phyloP scores from a whole-genome alignment of 768 basidiomycete species.

The Boletus pseudo-olivaceus region DNA sequence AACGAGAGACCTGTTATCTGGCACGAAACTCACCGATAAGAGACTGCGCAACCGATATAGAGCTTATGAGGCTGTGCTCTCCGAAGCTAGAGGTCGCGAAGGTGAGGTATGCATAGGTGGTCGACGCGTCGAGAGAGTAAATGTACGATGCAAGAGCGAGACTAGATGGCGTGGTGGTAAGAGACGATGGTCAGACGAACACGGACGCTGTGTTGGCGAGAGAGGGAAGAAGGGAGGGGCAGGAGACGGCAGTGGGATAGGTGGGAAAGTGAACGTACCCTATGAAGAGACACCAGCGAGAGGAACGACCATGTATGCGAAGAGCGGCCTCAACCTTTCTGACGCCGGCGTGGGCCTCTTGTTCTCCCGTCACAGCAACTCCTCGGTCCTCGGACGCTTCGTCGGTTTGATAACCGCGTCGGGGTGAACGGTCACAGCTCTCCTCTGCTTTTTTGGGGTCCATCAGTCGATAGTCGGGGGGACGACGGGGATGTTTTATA shows the following conservation, averaged over 20 bases:
- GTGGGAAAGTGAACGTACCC: constrained; percentile 37
- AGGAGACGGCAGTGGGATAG: no score
- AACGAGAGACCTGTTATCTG: constrained; percentile 7
- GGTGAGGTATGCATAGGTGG: constrained; percentile 62
- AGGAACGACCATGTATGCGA: constrained; percentile 49
- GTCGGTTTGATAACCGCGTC: not conserved
- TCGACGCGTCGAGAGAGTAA: constrained; percentile 70
- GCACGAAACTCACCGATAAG: constrained; percentile 46
- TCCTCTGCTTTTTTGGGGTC: not conserved
- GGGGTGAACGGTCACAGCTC: not conserved
- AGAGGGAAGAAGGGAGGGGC: not conserved
- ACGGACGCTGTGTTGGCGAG: no score
- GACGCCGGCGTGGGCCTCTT: constrained; percentile 40
- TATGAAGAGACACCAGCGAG: constrained; percentile 58
- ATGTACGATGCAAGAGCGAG: constrained; percentile 70
- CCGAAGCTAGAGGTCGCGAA: constrained; percentile 54
- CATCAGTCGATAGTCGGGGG: not conserved
- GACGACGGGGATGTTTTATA: not conserved
- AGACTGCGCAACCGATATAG: constrained; percentile 52
- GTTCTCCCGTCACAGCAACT: constrained; percentile 1
- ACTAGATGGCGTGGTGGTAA: constrained; percentile 22
- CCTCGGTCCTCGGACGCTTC: not conserved
- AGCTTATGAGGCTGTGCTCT: constrained; percentile 51
- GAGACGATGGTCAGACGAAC: not conserved
- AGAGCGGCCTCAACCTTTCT: constrained; percentile 48